These are phyloP conservation scores for Diaporthe velutina DNA, from an alignment of 2,329 filamentous ascomycete genomes.

Conservation along the genomic window DNA sequence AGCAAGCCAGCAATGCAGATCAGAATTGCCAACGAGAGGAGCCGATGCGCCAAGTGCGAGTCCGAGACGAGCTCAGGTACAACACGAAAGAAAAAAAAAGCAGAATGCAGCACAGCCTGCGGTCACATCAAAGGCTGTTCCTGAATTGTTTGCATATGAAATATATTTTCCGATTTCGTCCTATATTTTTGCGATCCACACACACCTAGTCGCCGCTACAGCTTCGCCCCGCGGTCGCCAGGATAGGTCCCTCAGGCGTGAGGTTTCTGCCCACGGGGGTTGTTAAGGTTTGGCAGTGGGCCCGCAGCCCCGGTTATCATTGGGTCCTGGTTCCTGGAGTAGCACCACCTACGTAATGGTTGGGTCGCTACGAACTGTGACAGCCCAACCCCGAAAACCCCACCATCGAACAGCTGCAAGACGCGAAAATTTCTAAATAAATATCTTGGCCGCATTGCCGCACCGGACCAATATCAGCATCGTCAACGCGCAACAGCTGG, in stretches of 20 bases:
- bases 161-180: not conserved
- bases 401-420: not conserved
- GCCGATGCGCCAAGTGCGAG: too few species aligned
- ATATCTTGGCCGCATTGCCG: not conserved
- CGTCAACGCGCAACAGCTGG: not conserved
- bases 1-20: too few species aligned
- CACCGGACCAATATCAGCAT: not conserved
- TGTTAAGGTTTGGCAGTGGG: constrained; percentile 15
- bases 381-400: constrained; percentile 25
- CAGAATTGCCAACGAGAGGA: too few species aligned
- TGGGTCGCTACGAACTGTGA: constrained; percentile 4
- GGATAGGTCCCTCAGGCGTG: not conserved
- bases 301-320: not conserved
- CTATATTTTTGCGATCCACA: not conserved
- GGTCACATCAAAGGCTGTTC: not conserved
- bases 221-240: not conserved
- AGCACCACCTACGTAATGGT: constrained; percentile 23
- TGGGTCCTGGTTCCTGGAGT: not conserved
- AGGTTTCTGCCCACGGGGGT: constrained; percentile 9
- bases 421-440: constrained; percentile 15
- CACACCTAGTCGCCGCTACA: too few species aligned
- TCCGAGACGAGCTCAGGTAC: too few species aligned
- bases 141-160: not conserved
- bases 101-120: not conserved
- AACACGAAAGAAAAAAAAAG: too few species aligned